Base-by-base conservation (phyloP, 2,329 filamentous ascomycete species). In the Monilinia fructicola region DNA sequence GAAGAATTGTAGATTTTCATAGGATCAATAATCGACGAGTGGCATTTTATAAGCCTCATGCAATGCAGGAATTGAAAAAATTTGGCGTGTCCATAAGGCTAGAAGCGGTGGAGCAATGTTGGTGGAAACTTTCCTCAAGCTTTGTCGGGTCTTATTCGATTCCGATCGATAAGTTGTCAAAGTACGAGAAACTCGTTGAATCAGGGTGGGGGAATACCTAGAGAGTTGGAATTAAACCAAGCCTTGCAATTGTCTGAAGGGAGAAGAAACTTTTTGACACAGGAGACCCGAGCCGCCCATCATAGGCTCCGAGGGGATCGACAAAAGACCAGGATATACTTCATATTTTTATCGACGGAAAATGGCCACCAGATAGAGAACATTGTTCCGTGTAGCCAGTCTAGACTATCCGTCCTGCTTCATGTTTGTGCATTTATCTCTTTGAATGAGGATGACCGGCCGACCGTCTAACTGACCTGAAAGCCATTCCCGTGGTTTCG, bases 51-150 rank as follows among this genome's bases (percentile, higher is more conserved):
- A 61, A 61, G 31, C 44, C 44, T 61, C 58, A 60, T 59, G 69
- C 67, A 71, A 74, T 71, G 71, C 71, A 74, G 68, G 71, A 66
- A 70, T 52, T 38, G 56, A 65, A 65, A 52, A 11, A 59, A 42
- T 42, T 31, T 58, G 54, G 72, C 67, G 68, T 70, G 40, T 67
- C 44, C 56, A 35, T 62, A 67, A 66, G 67, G 67, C 66, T 71
- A 70, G 68, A 68, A 67, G 70, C 68, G 71, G 71, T 67, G 67
- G 67, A 69, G 69, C 53, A 55, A 62, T 62, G n/a, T 53, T 61
- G 38, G 54, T 31, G 28, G 50, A 40, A 38, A 63, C 28, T 48
- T 26, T 11, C 26, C 46, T 63, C 65, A 54, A 48, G 55, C 50
- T 63, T 56, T 40, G 54, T 68, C 54, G 62, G 56, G 54, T 61